A percentile compares a stretch with the other conserved stretches of the same genome.
phyloP scores from a whole-genome alignment of 116 monocot genomes.

The Papilionanthe hybrid region DNA sequence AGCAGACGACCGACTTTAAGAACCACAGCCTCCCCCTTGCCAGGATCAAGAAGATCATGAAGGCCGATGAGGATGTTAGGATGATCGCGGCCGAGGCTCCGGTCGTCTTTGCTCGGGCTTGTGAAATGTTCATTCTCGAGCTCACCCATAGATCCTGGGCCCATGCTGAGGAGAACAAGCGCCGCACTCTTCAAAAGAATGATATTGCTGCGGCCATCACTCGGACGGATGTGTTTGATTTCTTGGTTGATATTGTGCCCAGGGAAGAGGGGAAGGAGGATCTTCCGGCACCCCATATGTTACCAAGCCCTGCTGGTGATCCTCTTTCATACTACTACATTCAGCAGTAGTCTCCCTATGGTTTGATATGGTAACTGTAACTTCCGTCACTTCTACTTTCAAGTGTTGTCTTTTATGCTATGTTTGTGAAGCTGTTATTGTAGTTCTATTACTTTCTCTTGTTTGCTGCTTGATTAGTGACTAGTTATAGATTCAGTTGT shows the following conservation, averaged over 20 bases:
- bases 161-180: slow-evolving; percentile 21
- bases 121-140: slow-evolving; percentile 24
- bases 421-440: background rate
- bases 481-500: background rate
- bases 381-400: background rate
- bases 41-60: slow-evolving; percentile 25
- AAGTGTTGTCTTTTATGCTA: background rate
- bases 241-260: slow-evolving; percentile 24
- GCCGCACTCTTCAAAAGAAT: slow-evolving; percentile 21
- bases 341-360: background rate
- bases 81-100: slow-evolving; percentile 27
- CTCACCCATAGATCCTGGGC: slow-evolving; percentile 17
- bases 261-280: slow-evolving; percentile 19
- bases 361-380: background rate
- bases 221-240: slow-evolving; percentile 20
- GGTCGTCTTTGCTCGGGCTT: slow-evolving; percentile 20
- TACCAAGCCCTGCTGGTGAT: background rate
- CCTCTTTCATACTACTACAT: slow-evolving; percentile 10
- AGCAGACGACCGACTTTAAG: slow-evolving; percentile 15
- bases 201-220: slow-evolving; percentile 24
- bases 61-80: slow-evolving; percentile 22
- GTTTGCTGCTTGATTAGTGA: background rate
- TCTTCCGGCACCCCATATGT: background rate
- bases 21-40: slow-evolving; percentile 23
- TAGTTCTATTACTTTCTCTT: background rate